A percentile compares a stretch with the other conserved stretches of the same genome.
Evolutionary conservation across 2,329 filamentous ascomycete species (phyloP).

Genomic region (Lizonia empirigonia): DNA sequence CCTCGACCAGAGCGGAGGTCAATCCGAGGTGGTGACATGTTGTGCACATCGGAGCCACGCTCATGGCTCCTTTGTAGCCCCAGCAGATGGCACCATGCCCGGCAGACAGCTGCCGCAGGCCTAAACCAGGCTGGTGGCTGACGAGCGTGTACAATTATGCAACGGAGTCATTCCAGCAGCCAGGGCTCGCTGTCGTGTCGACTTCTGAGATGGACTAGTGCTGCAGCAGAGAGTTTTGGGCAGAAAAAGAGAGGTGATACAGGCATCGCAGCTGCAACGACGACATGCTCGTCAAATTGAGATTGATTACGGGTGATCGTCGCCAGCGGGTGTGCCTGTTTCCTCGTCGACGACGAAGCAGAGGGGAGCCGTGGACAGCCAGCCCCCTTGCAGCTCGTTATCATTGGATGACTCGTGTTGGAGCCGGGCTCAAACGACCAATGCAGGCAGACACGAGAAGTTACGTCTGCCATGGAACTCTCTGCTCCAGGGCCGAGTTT

Average conservation of each 20-base stretch:
- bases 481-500: neutral
- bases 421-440: constrained; percentile 31
- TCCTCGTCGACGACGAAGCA: constrained; percentile 9
- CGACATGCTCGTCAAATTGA: constrained; percentile 8
- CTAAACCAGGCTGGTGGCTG: constrained; percentile 45
- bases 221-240: constrained; percentile 34
- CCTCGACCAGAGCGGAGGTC: constrained; percentile 23
- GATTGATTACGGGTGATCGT: constrained; percentile 28
- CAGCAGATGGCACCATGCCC: constrained; percentile 34
- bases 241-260: constrained; percentile 30
- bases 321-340: constrained; percentile 22
- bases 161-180: constrained; percentile 33
- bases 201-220: constrained; percentile 30
- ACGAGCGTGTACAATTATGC: constrained; percentile 27
- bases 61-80: constrained; percentile 31
- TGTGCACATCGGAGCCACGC: constrained; percentile 37
- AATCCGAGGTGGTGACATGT: constrained; percentile 34
- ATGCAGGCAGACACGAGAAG: constrained; percentile 7
- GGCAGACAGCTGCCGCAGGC: constrained; percentile 42
- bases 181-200: constrained; percentile 31
- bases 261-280: constrained; percentile 29
- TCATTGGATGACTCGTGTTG: constrained; percentile 23
- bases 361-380: constrained; percentile 15
- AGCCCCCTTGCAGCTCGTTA: constrained; percentile 6
- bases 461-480: neutral